Base-by-base conservation (phyloP, 129 eudicot species). In the Flaveria linearis region DNA sequence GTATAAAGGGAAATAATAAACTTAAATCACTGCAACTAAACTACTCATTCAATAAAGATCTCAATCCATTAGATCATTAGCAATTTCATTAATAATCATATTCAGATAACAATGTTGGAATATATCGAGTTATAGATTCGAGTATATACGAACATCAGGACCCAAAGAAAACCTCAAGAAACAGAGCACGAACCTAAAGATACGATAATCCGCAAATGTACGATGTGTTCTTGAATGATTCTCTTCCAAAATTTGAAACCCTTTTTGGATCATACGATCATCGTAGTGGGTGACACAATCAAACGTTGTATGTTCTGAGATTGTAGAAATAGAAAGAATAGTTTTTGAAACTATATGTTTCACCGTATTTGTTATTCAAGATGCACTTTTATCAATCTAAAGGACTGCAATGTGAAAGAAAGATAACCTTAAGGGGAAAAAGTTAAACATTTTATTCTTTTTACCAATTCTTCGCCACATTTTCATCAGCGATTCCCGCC, bases 391-490 rank as follows among this genome's bases (percentile, higher is more conserved):
- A 36, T 36, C 26, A 65, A 7, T 53, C 62, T 47, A 1, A 72
- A 66, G 79, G 75, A 72, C 69, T 65, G 16, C 2, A 25, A 12
- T 0, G n/a, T 8, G 0, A 66, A 66, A 42, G 28, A 42, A 0
- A 3, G 5, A 52, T 26, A 80, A 80, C 43, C 20, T 13, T 0
- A 42, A 30, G 63, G 43, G 42, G 0, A 1, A 28, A 33, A 65
- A 55, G 26, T 66, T 39, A 28, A 80, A 74, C 9, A 80, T 9
- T 42, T 26, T 9, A 9, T 20, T n/a, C 5, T 20, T 20, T 73
- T 39, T 66, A 74, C 84, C 75, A 53, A 67, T 80, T 73, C 79
- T 63, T 73, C 63, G 75, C 71, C 79, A 80, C 79, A 67, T 73
- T 67, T 80, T 63, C 10, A 55, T 80, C 76, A 70, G 63, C 18